Evolutionary conservation across 768 basidiomycete species (phyloP).

Genomic region (Boletus coccyginus): DNA sequence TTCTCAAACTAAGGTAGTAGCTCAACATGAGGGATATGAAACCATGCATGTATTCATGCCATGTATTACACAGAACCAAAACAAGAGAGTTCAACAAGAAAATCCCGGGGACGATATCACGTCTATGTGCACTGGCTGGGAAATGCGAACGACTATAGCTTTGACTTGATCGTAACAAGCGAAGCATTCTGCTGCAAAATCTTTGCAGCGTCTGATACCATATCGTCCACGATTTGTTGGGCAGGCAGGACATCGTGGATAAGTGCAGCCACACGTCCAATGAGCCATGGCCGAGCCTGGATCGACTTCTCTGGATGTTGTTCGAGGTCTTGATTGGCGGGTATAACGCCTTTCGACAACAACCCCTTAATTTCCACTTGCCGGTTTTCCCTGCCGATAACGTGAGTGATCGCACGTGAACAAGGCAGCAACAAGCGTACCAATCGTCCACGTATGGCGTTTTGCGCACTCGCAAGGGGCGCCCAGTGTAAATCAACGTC

Average conservation of each 20-base stretch:
- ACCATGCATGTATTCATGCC: background rate
- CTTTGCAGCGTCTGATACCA: conserved; percentile 60
- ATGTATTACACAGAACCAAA: background rate
- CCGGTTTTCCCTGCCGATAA: conserved; percentile 60
- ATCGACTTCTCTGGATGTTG: conserved; percentile 80
- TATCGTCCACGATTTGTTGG: conserved; percentile 76
- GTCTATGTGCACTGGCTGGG: background rate
- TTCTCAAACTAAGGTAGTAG: too few relatives aligned
- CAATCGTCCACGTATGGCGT: conserved; percentile 86
- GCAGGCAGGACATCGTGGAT: conserved; percentile 80
- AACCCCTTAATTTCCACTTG: conserved; percentile 80
- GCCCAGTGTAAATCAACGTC: conserved; percentile 88
- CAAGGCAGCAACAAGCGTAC: conserved; percentile 37
- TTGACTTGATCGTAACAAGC: conserved; percentile 43
- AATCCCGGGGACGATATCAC: background rate
- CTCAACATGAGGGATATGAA: background rate
- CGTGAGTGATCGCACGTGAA: background rate
- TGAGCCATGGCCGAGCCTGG: conserved; percentile 68
- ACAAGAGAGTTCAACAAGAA: background rate
- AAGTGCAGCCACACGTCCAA: conserved; percentile 77
- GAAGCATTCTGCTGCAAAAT: conserved; percentile 42
- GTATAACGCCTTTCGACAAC: conserved; percentile 80
- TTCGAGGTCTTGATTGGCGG: conserved; percentile 66
- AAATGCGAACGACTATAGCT: conserved; percentile 36
- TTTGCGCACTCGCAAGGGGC: conserved; percentile 81